These are phyloP conservation scores for Symmetrospora coprosmae DNA, from an alignment of 768 basidiomycete species.

Conservation along the genomic window DNA sequence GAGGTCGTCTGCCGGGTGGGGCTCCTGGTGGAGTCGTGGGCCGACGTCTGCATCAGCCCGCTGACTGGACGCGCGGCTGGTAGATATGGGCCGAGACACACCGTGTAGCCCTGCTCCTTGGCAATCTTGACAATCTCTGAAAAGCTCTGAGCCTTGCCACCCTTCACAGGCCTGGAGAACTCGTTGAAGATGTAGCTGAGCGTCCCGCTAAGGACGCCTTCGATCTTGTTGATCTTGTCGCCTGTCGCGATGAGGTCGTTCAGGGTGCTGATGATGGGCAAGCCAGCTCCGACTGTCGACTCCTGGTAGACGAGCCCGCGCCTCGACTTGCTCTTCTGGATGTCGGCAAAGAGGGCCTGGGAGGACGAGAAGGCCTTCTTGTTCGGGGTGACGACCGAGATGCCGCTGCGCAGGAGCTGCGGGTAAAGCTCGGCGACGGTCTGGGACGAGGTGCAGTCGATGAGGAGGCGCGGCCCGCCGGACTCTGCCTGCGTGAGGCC, in stretches of 20 bases:
- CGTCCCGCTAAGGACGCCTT: conserved; percentile 94
- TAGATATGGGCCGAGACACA: too few species aligned
- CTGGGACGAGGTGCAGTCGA: conserved; percentile 86
- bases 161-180: conserved; percentile 50
- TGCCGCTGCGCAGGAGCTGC: conserved; percentile 56
- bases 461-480: conserved; percentile 51
- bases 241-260: conserved; percentile 85
- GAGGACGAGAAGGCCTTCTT: conserved; percentile 86
- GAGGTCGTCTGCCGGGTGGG: conserved; percentile 90
- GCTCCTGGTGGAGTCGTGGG: too few species aligned
- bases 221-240: conserved; percentile 80
- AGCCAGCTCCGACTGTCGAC: conserved; percentile 84
- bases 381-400: conserved; percentile 88
- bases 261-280: conserved; percentile 80
- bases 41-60: too few species aligned
- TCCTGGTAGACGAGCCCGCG: conserved; percentile 49
- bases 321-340: conserved; percentile 50
- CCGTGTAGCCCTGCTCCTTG: conserved; percentile 87
- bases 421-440: conserved; percentile 70
- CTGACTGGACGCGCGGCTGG: too few species aligned
- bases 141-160: conserved; percentile 44
- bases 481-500: conserved; percentile 14
- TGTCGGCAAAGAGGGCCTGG: conserved; percentile 52
- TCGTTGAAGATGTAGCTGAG: conserved; percentile 99
- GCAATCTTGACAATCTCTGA: conserved; percentile 78